Percentiles rank a stretch among this genome's conserved stretches.
phyloP scores from a whole-genome alignment of 306 rosid species.

The Cucumis sativus region Cucumber_9930_V3 NC_026658.2:23969501-23970000 shows the following conservation, averaged over 20 bases:
- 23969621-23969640: slow-evolving; percentile 51
- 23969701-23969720: slow-evolving; percentile 86
- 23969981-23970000: neutral
- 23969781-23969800: slow-evolving; percentile 46
- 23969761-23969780: slow-evolving; percentile 49
- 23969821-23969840: slow-evolving; percentile 75
- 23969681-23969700: slow-evolving; percentile 73
- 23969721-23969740: slow-evolving; percentile 36
- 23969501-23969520: slow-evolving; percentile 49
- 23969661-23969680: slow-evolving; percentile 68
- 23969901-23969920: neutral
- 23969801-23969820: slow-evolving; percentile 82
- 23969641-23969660: slow-evolving; percentile 60
- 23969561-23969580: slow-evolving; percentile 52
- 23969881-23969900: neutral
- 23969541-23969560: slow-evolving; percentile 49
- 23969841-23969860: slow-evolving; percentile 43
- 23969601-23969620: slow-evolving; percentile 44
- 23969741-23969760: slow-evolving; percentile 34
- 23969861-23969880: slow-evolving; percentile 4
- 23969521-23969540: slow-evolving; percentile 71
- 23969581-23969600: slow-evolving; percentile 62
- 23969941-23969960: neutral
- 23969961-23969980: neutral
- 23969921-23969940: neutral